Evolutionary conservation across 78 protist genomes (phyloP), one percentile per base, ranked within the genome.

Genomic region (Diacronema lutheri): DNA sequence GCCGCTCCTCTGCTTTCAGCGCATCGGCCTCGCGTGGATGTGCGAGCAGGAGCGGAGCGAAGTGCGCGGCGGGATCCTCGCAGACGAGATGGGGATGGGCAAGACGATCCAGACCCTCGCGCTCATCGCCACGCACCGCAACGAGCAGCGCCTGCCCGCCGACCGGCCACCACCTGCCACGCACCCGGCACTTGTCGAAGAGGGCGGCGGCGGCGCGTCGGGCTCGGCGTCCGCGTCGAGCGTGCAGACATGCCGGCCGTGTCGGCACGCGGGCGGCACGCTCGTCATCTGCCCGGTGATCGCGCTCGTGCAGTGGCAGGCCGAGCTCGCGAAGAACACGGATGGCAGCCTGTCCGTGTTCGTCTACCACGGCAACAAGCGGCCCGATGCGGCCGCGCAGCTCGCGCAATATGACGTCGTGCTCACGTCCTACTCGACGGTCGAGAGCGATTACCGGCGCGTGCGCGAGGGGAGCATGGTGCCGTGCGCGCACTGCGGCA

Each of bases 41-140:
- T 9, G 46, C 35, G 38, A 37, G 61, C 93, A 91, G 69, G 93
- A 90, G 82, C 79, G 26, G 21, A 35, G 58, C 25, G 33, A 0
- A 11, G 40, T 20, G 62, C 44, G 66, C 66, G 50, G 50, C 50
- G 50, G 50, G 50, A 44, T 44, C 50, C 50, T 44, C 50, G 50
- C 50, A 3, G 50, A 44, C 50, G 50, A 44, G 50, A 92, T 92
- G 94, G 94, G 94, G 10, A 79, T 90, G 86, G 95, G 95, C 35
- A 93, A 93, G 86, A 93, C 95, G 23, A 57, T 91, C 23, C 96
- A 93, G 74, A 86, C 91, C 29, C 86, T 93, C 83, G 13, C 92
- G 11, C 73, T 91, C 38, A 19, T 91, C 21, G 44, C 85, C 57
- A 44, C 84, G 58, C 61, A 29, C 46, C 21, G 46, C n/a, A 26